Percentiles rank a stretch among this genome's conserved stretches.
Evolutionary conservation across 345 rosid species (phyloP).

Genomic region (Brassica juncea): DNA sequence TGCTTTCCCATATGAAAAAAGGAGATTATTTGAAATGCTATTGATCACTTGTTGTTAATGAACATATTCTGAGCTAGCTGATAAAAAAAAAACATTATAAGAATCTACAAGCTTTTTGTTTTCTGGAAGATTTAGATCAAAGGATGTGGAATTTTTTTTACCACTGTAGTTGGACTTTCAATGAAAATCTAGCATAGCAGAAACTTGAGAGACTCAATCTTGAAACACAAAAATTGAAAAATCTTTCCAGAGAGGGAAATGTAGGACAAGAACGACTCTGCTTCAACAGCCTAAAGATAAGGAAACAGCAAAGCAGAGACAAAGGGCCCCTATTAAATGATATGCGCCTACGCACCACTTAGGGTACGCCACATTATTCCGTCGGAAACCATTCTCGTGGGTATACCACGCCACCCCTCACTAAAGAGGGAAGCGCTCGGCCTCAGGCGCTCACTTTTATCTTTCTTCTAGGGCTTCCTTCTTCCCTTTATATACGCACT

Average conservation of each 20-base stretch:
- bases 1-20: no score
- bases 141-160: not conserved
- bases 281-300: conserved; percentile 14
- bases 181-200: not conserved
- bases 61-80: not conserved
- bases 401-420: conserved; percentile 48
- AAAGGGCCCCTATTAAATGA: conserved; percentile 13
- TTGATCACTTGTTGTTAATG: no score
- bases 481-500: not conserved
- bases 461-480: conserved; percentile 13
- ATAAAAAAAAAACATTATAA: not conserved
- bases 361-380: conserved; percentile 36
- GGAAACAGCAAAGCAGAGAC: conserved; percentile 29
- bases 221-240: no score
- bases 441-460: conserved; percentile 36
- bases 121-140: not conserved
- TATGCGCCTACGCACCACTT: conserved; percentile 41
- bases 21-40: no score
- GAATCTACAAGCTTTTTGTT: not conserved
- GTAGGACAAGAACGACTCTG: conserved; percentile 25
- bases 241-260: not conserved
- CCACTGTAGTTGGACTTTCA: not conserved
- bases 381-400: conserved; percentile 38
- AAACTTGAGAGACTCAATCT: not conserved
- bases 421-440: conserved; percentile 47